Evolutionary conservation across 2,329 filamentous ascomycete genomes (phyloP).

Genomic region (Xylariomycetidae sp.): DNA sequence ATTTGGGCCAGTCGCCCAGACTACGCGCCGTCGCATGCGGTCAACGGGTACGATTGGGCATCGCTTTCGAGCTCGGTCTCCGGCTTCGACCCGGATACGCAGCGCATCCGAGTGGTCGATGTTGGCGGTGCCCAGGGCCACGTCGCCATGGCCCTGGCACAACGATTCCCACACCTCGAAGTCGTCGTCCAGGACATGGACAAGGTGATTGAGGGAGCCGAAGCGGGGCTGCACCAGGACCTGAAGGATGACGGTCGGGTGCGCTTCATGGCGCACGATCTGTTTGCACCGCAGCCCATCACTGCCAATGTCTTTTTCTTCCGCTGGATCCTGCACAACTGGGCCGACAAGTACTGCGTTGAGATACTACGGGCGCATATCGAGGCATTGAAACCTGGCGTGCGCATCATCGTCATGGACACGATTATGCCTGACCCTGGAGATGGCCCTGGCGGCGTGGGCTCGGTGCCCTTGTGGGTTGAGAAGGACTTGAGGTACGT

Average conservation of each 20-base stretch:
- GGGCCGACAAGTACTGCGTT: constrained; percentile 31
- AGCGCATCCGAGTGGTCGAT: constrained; percentile 11
- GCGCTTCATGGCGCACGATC: constrained; percentile 12
- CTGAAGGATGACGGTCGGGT: constrained; percentile 9
- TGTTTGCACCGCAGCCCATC: constrained; percentile 13
- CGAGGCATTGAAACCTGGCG: constrained; percentile 32
- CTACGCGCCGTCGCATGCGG: not conserved
- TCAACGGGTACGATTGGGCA: constrained; percentile 13
- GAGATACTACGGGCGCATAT: constrained; percentile 28
- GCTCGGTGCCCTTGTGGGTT: constrained; percentile 4
- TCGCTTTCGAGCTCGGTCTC: too few relatives aligned
- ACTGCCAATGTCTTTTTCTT: constrained; percentile 35
- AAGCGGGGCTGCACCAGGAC: constrained; percentile 1
- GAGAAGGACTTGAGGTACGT: constrained; percentile 10
- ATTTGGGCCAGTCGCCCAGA: not conserved
- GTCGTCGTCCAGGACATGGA: constrained; percentile 14
- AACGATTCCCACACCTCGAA: constrained; percentile 3
- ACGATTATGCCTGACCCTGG: constrained; percentile 3
- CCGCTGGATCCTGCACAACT: constrained; percentile 40
- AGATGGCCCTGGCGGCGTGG: too few relatives aligned
- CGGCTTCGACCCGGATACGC: not conserved
- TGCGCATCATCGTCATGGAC: constrained; percentile 17
- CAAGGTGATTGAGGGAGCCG: constrained; percentile 4
- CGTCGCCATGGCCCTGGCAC: constrained; percentile 8
- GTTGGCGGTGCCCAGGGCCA: constrained; percentile 21